Evolutionary conservation across 2,329 filamentous ascomycete species (phyloP), one percentile per base, ranked within the genome.

Genomic region (Hirsutella minnesotensis): DNA sequence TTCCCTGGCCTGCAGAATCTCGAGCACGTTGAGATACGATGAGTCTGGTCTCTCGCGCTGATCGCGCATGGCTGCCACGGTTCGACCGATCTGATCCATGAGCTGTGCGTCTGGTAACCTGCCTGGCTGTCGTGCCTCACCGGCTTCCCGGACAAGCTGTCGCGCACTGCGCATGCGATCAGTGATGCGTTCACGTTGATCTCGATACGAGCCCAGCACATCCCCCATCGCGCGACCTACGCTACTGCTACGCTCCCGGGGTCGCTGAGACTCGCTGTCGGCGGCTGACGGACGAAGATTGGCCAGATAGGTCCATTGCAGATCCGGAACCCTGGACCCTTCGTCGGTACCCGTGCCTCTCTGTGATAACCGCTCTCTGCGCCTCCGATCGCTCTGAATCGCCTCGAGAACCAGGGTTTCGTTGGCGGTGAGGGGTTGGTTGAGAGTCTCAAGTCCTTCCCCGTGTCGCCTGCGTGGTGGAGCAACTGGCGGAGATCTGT

Each of bases 371-470:
- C 69, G 58, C 43, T 75, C 72, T 35, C 70, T 64, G 16, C 70
- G 67, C 20, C 72, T 67, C 29, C 75, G 69, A 41, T 73, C 69
- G 24, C 66, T 65, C 46, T 75, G 69, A 22, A 77, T 64, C 3
- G 74, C 73, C 45, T 79, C 73, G 3, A 79, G 58, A 1, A 79
- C 72, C 37, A 70, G 57, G 3, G 70, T 72, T 49, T 81, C 77
- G 40, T 75, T 72, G 1, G 68, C 47, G 2, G 68, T 72, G 24
- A 76, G 62, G 1, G 75, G 73, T 27, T 65, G 61, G 42, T 76
- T 73, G 22, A 73, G 57, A 27, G 64, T 58, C 15, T 73, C 65
- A 10, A 68, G 48, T 2, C 52, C 42, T 9, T 67, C 63, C 2
- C 56, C 53, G 21, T 46, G 41, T 33, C 40, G 44, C 21, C 48